Evolutionary conservation across 768 basidiomycete species (phyloP), one percentile per base, ranked within the genome.

Genomic region (Phylloporus rhodoxanthus): DNA sequence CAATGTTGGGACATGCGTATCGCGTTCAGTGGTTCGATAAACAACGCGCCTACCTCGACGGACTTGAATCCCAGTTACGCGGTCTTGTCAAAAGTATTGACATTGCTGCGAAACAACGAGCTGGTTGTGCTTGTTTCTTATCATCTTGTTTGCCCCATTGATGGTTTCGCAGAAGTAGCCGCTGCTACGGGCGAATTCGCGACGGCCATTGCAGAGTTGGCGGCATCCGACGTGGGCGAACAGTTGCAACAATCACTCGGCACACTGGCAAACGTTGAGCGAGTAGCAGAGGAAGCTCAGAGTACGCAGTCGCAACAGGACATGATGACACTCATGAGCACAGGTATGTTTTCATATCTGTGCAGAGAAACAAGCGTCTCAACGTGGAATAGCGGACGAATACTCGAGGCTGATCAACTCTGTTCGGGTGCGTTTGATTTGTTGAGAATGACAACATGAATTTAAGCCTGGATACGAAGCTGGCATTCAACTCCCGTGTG

Each of bases 401-500:
- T 98, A 98, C 63, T 81, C 91, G n/a, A 77, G 95, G 45, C 74
- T 97, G 45, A 88, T 95, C 53, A 82, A 79, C 57, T 90, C 87
- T 49, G 91, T 94, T 45, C 77, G 90, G 53, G 90, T 90, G 64
- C 47, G 87, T 72, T 21, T 34, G 10, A 25, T 47, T 47, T 14
- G 9, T 17, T 20, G 41, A 25, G 8, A 28, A n/a, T 19, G 23
- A 48, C 39, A 4, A 41, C 43, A 13, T 14, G 44, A 2, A 20
- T 19, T 9, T 39, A 25, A 51, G 52, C 26, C 19, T 32, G 43
- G 32, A 39, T 8, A 38, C 17, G 23, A 50, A 95, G 90, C 74
- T 91, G 53, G 91, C 94, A 2, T 96, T 98, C 67, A 80, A 74
- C 43, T 89, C 91, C 0, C 85, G 96, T 44, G 79, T 94, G 52